Percentiles rank a stretch among this genome's conserved stretches.
Conservation (phyloP, 768 basidiomycete genomes). For the Flagelloscypha sp. region DNA sequence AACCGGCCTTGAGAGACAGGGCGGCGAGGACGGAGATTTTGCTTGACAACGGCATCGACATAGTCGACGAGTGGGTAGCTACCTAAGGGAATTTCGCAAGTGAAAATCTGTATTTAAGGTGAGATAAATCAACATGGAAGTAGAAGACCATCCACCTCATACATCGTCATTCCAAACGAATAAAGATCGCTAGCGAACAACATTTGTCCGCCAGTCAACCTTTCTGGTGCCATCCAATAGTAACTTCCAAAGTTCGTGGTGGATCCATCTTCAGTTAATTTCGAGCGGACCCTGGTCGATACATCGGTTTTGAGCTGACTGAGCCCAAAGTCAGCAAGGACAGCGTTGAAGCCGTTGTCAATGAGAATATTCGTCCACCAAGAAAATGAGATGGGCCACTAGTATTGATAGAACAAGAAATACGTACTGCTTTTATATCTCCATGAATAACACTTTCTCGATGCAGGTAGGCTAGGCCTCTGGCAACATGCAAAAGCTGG, state of each 20-base stretch:
- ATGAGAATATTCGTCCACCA: constrained; percentile 16
- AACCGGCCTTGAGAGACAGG: constrained; percentile 16
- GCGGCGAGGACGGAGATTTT: constrained; percentile 13
- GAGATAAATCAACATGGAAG: too few species aligned
- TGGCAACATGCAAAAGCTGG: constrained; percentile 18
- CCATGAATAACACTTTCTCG: constrained; percentile 19
- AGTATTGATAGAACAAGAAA: not conserved
- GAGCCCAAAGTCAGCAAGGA: constrained; percentile 21
- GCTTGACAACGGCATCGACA: constrained; percentile 9
- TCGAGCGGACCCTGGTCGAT: constrained; percentile 12
- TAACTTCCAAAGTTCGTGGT: constrained; percentile 13
- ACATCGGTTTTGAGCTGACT: constrained; percentile 19
- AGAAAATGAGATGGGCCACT: not conserved
- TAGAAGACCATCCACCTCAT: constrained; percentile 13
- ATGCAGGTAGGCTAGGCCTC: constrained; percentile 20
- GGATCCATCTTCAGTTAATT: too few species aligned
- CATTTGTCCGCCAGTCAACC: constrained; percentile 12
- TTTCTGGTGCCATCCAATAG: constrained; percentile 23
- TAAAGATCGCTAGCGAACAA: constrained; percentile 16
- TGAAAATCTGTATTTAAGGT: constrained; percentile 7
- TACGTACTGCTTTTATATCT: constrained; percentile 18
- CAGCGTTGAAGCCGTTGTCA: constrained; percentile 15
- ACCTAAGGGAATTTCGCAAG: constrained; percentile 14
- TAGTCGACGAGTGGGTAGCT: constrained; percentile 8
- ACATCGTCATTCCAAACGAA: constrained; percentile 19